Conservation (phyloP, 306 rosid genomes). For the Carpinus fangiana region DNA sequence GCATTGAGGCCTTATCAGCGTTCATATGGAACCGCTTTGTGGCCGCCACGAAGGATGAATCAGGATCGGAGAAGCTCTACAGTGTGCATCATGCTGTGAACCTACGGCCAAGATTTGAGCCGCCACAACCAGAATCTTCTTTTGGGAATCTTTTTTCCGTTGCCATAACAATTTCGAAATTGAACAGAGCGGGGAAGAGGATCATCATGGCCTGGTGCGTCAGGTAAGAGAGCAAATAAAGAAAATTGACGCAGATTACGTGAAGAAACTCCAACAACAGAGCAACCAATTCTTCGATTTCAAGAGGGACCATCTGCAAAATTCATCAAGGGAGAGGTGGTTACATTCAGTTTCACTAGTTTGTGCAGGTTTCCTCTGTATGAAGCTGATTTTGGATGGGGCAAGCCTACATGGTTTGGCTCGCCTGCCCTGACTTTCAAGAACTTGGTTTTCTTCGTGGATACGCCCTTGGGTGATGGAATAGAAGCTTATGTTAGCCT, state of each 20-base stretch:
- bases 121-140: conserved; percentile 31
- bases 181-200: conserved; percentile 4
- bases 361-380: conserved; percentile 54
- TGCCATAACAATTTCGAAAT: conserved; percentile 22
- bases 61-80: conserved; percentile 7
- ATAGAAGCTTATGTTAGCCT: conserved; percentile 53
- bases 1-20: conserved; percentile 56
- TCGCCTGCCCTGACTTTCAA: conserved; percentile 40
- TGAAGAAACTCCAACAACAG: conserved; percentile 28
- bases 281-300: conserved; percentile 21
- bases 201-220: conserved; percentile 8
- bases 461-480: conserved; percentile 41
- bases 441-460: conserved; percentile 47
- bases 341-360: conserved; percentile 42
- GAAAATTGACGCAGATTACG: conserved; percentile 33
- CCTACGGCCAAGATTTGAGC: conserved; percentile 51
- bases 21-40: conserved; percentile 63
- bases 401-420: conserved; percentile 53
- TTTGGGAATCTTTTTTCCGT: conserved; percentile 43
- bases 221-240: conserved; percentile 35
- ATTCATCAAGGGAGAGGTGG: conserved; percentile 34
- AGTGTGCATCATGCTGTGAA: conserved; percentile 47
- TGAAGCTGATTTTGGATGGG: conserved; percentile 65
- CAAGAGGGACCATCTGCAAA: conserved; percentile 15
- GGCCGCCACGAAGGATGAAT: conserved; percentile 25